Base-by-base conservation (phyloP, 495 filamentous ascomycete genomes). In the Aspergillus coremiiformis region DNA sequence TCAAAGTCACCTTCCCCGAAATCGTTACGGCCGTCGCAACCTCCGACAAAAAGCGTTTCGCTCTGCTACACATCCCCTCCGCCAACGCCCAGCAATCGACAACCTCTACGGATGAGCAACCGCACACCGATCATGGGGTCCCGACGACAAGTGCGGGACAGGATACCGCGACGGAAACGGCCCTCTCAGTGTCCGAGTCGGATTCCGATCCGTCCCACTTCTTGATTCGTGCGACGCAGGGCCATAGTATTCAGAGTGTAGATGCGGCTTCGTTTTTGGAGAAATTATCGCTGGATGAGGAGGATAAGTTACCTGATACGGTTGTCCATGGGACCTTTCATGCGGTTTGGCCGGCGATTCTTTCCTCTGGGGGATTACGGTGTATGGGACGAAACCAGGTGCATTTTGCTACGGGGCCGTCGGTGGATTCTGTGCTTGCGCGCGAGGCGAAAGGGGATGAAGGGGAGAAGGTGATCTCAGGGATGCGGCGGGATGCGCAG, bases 151-250 rank as follows among this genome's bases (percentile, higher is more conserved):
- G 22, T 22, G 35, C 48, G 5, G 49, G 23, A n/a, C 51, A 54
- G 27, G 33, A 47, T n/a, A 54, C 47, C 27, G 64, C 71, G 15
- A 67, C 55, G 15, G 65, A 69, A 21, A 59, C 64, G 35, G 58
- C 65, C 15, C 65, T 68, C 8, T 59, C 71, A 1, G 51, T 70
- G 9, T 45, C 65, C 4, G 71, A 73, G 9, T 45, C 65, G 3
- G 71, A 73, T 47, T 21, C 56, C 48, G 70, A 84, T 33, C 80
- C 87, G 0, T 63, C 78, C 1, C 71, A 87, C 63, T 97, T 81
- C 74, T 73, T 95, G 12, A 95, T 98, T 73, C 90, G 93, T 61
- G 93, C 93, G 1, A 93, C 88, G 55, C 93, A 98, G 71, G 93
- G 93, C 44, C 93, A 96, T 72, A 76, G 70, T 43, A 72, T 79